Conservation (phyloP, 2,329 filamentous ascomycete genomes). For the Botrytis porri region DNA sequence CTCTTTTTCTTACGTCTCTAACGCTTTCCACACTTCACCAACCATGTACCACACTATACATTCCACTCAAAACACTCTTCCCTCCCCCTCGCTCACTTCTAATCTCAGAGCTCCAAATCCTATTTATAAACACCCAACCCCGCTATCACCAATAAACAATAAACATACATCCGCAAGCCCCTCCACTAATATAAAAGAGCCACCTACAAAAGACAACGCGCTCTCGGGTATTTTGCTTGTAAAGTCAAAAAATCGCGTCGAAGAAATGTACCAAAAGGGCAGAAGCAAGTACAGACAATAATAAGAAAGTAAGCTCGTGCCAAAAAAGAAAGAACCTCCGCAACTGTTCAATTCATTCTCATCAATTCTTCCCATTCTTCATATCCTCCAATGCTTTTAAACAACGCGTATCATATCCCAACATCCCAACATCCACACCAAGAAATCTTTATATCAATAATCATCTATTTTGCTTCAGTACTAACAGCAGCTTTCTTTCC, state of each 20-base stretch:
- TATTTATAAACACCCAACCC: neutral
- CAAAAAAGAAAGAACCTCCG: conserved; percentile 7
- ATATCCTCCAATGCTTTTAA: neutral
- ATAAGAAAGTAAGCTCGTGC: neutral
- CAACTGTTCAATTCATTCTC: conserved; percentile 7
- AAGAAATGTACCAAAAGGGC: neutral
- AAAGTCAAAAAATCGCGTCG: conserved; percentile 9
- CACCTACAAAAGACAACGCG: conserved; percentile 10
- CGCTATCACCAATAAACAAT: conserved; percentile 5
- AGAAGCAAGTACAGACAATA: neutral
- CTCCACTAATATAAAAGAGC: neutral
- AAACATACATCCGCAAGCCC: neutral
- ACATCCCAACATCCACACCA: neutral
- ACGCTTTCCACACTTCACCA: neutral
- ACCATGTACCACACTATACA: neutral
- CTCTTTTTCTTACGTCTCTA: neutral
- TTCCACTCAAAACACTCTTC: neutral
- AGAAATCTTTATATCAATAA: neutral
- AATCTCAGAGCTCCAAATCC: neutral
- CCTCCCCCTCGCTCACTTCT: neutral
- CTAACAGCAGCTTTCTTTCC: conserved; percentile 11
- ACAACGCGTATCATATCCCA: conserved; percentile 11
- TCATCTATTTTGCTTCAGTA: neutral
- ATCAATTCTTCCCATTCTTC: neutral
- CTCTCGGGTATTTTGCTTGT: conserved; percentile 18